These are phyloP conservation scores for Pyrrhoderma lamaoense DNA, from an alignment of 1,284 basidiomycete species.

Conservation along the genomic window DNA sequence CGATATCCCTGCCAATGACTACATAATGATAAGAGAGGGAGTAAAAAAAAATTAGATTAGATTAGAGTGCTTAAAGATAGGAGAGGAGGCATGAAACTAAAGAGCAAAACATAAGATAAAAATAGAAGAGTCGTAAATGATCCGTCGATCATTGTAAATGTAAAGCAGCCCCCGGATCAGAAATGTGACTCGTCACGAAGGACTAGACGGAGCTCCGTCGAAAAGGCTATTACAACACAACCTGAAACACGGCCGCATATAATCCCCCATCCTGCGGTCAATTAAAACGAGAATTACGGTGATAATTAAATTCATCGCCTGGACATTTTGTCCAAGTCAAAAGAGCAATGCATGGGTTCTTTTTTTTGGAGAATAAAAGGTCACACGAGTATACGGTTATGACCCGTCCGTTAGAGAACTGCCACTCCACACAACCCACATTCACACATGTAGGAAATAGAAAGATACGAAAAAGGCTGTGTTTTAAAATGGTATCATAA, in stretches of 20 bases:
- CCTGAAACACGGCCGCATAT: conserved; percentile 12
- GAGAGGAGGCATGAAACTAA: not conserved
- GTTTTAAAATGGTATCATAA: not conserved
- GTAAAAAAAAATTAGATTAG: not conserved
- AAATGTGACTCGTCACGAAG: not conserved
- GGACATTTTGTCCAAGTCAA: not conserved
- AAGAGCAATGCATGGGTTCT: not conserved
- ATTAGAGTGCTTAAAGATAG: not conserved
- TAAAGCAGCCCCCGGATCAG: too few relatives aligned
- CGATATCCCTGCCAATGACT: conserved; percentile 89
- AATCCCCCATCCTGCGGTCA: not conserved
- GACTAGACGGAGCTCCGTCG: not conserved
- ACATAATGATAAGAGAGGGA: conserved; percentile 1
- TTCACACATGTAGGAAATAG: too few relatives aligned
- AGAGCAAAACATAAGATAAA: not conserved
- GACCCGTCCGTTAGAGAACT: too few relatives aligned
- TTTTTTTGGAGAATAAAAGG: too few relatives aligned
- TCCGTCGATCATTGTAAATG: not conserved
- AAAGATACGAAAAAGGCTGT: too few relatives aligned
- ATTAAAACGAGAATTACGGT: not conserved
- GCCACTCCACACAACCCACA: too few relatives aligned
- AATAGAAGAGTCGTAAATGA: not conserved
- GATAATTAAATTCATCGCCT: not conserved
- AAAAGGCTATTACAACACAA: not conserved
- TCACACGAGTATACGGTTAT: too few relatives aligned